These are phyloP conservation scores for Suillus lakei DNA, from an alignment of 768 basidiomycete species.

Conservation along the genomic window DNA sequence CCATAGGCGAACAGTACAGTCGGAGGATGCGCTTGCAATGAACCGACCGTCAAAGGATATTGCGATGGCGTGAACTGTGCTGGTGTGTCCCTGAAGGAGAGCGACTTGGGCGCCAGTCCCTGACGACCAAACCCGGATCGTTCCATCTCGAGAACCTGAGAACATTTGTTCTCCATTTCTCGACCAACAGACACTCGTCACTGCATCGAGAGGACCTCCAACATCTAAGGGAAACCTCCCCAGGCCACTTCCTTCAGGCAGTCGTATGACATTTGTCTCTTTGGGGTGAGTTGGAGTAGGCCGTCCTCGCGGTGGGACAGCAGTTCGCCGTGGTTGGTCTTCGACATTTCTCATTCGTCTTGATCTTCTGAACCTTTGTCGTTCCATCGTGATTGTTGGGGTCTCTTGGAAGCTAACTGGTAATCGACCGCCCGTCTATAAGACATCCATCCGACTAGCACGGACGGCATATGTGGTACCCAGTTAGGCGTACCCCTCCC, in stretches of 20 bases:
- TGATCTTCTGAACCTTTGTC: slow-evolving; percentile 4
- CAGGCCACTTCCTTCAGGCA: slow-evolving; percentile 97
- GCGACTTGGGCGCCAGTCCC: slow-evolving; percentile 20
- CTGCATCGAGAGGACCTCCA: slow-evolving; percentile 3
- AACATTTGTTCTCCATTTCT: slow-evolving; percentile 25
- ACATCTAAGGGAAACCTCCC: slow-evolving; percentile 89
- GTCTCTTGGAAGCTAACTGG: not conserved
- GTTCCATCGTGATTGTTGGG: slow-evolving; percentile 7
- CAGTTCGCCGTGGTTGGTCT: slow-evolving; percentile 2
- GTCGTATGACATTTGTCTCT: slow-evolving; percentile 35
- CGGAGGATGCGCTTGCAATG: slow-evolving; percentile 37
- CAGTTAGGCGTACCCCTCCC: slow-evolving; percentile 6
- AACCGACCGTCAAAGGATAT: slow-evolving; percentile 34
- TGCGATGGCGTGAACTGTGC: slow-evolving; percentile 29
- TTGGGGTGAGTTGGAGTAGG: slow-evolving; percentile 6
- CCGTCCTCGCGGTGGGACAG: slow-evolving; percentile 1
- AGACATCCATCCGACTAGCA: not conserved
- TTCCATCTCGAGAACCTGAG: slow-evolving; percentile 36
- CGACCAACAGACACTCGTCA: slow-evolving; percentile 8
- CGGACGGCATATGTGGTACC: not conserved
- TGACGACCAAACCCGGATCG: slow-evolving; percentile 37
- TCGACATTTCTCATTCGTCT: slow-evolving; percentile 4
- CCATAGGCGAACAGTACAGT: slow-evolving; percentile 37
- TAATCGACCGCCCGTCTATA: slow-evolving; percentile 1
- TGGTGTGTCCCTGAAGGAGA: slow-evolving; percentile 26